These are phyloP conservation scores for Didymella pomorum DNA, from an alignment of 2,329 filamentous ascomycete genomes.

Conservation along the genomic window DNA sequence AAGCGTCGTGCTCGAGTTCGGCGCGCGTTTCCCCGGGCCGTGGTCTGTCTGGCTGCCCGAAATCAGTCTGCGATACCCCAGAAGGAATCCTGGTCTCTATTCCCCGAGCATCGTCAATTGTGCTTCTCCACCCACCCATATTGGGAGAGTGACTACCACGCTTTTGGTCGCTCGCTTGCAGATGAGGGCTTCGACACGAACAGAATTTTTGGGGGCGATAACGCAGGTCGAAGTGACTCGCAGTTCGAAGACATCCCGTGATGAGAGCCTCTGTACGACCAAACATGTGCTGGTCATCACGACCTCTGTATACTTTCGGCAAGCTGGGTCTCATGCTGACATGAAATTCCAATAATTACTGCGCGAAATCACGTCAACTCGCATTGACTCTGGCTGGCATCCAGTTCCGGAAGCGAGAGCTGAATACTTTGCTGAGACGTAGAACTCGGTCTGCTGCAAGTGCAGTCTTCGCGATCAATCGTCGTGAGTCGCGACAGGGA, in stretches of 20 bases:
- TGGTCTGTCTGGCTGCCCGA: constrained; percentile 4
- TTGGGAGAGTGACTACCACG: not conserved
- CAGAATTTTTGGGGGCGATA: not conserved
- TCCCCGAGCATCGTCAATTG: not conserved
- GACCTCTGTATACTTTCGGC: not conserved
- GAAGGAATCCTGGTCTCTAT: constrained; percentile 1
- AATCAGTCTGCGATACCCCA: constrained; percentile 5
- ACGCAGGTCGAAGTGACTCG: not conserved
- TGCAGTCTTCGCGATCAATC: not conserved
- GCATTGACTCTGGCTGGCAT: not conserved
- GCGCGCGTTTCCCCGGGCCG: not conserved
- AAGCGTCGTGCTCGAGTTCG: constrained; percentile 10
- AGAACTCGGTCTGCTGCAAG: no score
- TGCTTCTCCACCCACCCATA: not conserved
- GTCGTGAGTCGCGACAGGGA: not conserved
- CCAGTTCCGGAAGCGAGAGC: not conserved
- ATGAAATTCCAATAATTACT: no score
- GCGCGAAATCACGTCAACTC: not conserved
- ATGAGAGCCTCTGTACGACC: no score
- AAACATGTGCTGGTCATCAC: no score
- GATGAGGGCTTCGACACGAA: not conserved
- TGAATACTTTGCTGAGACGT: no score
- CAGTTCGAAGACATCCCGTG: not conserved
- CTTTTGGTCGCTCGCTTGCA: no score
- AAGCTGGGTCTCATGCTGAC: not conserved